phyloP scores from a whole-genome alignment of 2,329 filamentous ascomycete genomes.

The Parasarocladium wereldwijsianum region DNA sequence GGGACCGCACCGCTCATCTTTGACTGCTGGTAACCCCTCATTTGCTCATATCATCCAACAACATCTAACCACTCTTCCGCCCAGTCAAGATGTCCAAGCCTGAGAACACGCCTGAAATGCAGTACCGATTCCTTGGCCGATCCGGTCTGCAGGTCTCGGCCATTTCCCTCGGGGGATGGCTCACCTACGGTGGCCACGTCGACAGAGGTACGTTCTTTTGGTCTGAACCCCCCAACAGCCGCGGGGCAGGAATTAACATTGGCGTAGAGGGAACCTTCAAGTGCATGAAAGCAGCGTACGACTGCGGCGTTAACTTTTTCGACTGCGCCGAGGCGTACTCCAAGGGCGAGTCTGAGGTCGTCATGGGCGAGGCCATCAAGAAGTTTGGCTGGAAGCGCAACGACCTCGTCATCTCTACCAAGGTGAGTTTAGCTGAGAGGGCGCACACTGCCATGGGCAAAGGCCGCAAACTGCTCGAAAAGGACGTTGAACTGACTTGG shows the following conservation, averaged over 20 bases:
- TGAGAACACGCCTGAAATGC: conserved; percentile 38
- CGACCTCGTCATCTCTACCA: conserved; percentile 47
- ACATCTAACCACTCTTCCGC: background rate
- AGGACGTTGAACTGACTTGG: background rate
- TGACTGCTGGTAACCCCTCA: no score
- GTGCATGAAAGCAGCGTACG: conserved; percentile 47
- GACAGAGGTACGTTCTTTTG: conserved; percentile 36
- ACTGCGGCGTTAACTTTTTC: conserved; percentile 48
- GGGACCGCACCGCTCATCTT: no score
- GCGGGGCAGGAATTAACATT: background rate
- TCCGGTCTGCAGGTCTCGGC: conserved; percentile 62
- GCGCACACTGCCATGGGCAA: background rate
- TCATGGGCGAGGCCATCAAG: conserved; percentile 46
- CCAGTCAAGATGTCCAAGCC: conserved; percentile 21
- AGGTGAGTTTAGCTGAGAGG: no score
- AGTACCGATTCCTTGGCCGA: conserved; percentile 56
- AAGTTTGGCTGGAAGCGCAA: conserved; percentile 47
- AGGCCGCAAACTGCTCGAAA: background rate
- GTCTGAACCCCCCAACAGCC: background rate
- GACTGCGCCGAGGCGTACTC: conserved; percentile 44
- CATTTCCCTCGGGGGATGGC: conserved; percentile 56
- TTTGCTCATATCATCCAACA: no score
- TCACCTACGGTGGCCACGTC: conserved; percentile 63
- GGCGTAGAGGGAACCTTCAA: conserved; percentile 29
- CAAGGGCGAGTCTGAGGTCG: conserved; percentile 45